Conservation (phyloP, 805 yeast species). For the Cyberlindnera suaveolens region DNA sequence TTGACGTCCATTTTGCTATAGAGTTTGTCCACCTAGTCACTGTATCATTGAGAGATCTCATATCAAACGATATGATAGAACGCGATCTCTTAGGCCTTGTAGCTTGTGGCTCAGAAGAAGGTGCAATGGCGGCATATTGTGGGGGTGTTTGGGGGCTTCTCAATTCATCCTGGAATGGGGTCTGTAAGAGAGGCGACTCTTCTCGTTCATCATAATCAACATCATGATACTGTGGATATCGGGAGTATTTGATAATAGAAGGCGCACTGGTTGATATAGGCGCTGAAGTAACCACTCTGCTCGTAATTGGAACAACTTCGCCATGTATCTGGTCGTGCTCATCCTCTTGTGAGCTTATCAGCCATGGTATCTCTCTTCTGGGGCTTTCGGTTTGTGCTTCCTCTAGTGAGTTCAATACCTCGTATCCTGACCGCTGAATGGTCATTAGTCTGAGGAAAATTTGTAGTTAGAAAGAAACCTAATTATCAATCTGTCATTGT, state of each 20-base stretch:
- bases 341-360: not conserved
- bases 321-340: conserved; percentile 3
- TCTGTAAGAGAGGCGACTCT: conserved; percentile 2
- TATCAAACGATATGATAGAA: conserved; percentile 21
- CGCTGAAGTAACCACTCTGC: conserved; percentile 5
- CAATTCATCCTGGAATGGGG: not conserved
- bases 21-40: conserved; percentile 25
- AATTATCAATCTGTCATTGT: too few species aligned
- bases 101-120: not conserved
- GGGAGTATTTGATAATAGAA: not conserved
- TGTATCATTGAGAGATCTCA: conserved; percentile 14
- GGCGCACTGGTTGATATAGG: conserved; percentile 13
- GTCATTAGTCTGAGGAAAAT: too few species aligned
- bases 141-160: too few species aligned
- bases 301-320: not conserved
- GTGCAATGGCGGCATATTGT: too few species aligned
- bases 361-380: not conserved
- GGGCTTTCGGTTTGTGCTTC: not conserved
- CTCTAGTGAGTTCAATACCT: too few species aligned
- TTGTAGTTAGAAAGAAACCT: too few species aligned
- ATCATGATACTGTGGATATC: not conserved
- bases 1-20: conserved; percentile 23
- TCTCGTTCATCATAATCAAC: conserved; percentile 2
- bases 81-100: conserved; percentile 10
- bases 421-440: too few species aligned